phyloP scores from a whole-genome alignment of 2,329 filamentous ascomycete genomes.

The Xylariaceae sp. region DNA sequence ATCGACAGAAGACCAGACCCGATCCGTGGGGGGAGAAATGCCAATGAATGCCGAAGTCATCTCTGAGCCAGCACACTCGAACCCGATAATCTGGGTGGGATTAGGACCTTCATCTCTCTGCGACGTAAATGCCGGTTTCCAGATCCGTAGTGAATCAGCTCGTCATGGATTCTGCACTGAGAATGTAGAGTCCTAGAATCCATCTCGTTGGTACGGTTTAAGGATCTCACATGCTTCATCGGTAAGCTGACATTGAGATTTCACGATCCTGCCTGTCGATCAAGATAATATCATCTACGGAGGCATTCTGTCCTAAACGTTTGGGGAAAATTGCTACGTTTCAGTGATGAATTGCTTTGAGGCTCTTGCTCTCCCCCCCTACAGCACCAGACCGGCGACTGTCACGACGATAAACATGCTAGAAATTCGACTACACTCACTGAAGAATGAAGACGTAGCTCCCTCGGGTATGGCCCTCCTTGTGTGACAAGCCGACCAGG shows the following conservation, averaged over 20 bases:
- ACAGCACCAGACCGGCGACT: constrained; percentile 4
- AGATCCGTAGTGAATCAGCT: not conserved
- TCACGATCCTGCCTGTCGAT: constrained; percentile 26
- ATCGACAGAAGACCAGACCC: constrained; percentile 9
- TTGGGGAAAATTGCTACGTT: constrained; percentile 11
- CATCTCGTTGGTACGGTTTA: constrained; percentile 1
- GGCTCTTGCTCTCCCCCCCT: constrained; percentile 1
- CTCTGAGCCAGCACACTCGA: constrained; percentile 2
- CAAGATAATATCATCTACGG: constrained; percentile 10
- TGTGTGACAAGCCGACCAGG: constrained; percentile 24
- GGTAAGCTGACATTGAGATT: constrained; percentile 5
- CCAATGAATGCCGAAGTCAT: not conserved
- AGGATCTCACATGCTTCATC: constrained; percentile 13
- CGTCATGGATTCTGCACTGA: constrained; percentile 1
- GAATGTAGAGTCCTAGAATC: not conserved
- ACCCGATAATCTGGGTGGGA: constrained; percentile 20
- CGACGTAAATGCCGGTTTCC: constrained; percentile 10
- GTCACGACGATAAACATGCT: constrained; percentile 19
- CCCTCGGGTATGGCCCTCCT: constrained; percentile 27
- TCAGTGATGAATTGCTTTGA: constrained; percentile 11
- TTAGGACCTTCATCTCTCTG: constrained; percentile 10
- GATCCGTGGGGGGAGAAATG: not conserved
- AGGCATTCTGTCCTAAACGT: constrained; percentile 17
- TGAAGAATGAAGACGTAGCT: constrained; percentile 21
- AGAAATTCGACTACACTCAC: constrained; percentile 19